Evolutionary conservation across 1,284 basidiomycete species (phyloP), one percentile per base, ranked within the genome.

Genomic region (Takashimella koratensis): DNA sequence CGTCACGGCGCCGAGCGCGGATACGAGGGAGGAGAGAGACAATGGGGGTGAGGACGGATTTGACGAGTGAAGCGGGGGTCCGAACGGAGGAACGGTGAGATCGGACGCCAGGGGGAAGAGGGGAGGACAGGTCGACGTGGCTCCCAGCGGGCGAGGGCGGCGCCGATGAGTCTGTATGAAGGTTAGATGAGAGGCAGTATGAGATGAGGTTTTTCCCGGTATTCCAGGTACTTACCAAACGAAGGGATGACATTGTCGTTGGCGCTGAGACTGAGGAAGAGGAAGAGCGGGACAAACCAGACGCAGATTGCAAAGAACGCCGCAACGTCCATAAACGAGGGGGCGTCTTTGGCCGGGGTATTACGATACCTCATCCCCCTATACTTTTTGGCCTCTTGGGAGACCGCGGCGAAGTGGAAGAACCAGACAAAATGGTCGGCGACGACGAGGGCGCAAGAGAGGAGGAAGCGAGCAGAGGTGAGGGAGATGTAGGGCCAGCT

Each of bases 361-460:
- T 53, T 36, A 5, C 71, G 59, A 41, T 74, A 73, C 52, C 63
- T 63, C 2, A 67, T 59, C 1, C 57, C 58, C 3, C 68, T 58
- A 48, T 61, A 63, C 44, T 64, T 59, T 47, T 76, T 77, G 4
- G 80, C 78, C 47, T 82, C 79, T 53, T 82, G 78, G 1, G 87
- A 84, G 42, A 75, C 63, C 22, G 79, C 82, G 23, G 91, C 84
- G 71, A 96, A 96, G 77, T 95, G 81, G 76, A 89, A 90, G 80
- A 97, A 96, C 89, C 91, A 95, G 50, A 89, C 73, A 68, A 96
- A 96, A 76, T 97, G 93, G 75, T 96, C 90, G 2, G 79, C 75
- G 51, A 97, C 82, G 54, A 94, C 91, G 51, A 93, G 78, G 11
- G 82, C 60, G 71, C 91, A 95, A 0, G 90, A 94, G 1, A 83